These are phyloP conservation scores for Plenodomus tracheiphilus DNA, from an alignment of 2,329 filamentous ascomycete species.

Conservation along the genomic window DNA sequence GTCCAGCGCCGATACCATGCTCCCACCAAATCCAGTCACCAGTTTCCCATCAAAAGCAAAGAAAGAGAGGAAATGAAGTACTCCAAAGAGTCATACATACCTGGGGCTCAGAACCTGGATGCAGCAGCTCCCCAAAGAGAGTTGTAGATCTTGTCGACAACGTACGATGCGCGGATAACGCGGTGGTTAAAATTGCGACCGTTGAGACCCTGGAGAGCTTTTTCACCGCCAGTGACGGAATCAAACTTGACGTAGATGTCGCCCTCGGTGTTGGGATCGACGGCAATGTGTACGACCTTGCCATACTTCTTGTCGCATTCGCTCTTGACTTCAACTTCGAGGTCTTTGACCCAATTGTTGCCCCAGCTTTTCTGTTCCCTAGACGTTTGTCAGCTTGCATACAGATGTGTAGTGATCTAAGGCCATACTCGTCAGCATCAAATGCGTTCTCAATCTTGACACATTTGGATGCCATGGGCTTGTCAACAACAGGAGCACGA, in stretches of 20 bases:
- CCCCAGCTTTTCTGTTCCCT: constrained; percentile 35
- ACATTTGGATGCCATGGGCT: constrained; percentile 87
- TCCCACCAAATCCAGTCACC: too few relatives aligned
- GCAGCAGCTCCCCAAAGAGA: constrained; percentile 65
- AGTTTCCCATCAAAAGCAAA: too few relatives aligned
- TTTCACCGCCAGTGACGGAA: constrained; percentile 90
- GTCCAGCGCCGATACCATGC: too few relatives aligned
- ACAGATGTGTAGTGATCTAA: background rate
- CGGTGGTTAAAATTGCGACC: constrained; percentile 92
- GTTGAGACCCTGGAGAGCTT: constrained; percentile 96
- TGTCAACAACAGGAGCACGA: constrained; percentile 75
- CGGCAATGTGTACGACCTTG: constrained; percentile 93
- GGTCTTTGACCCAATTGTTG: constrained; percentile 77
- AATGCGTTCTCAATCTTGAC: constrained; percentile 96
- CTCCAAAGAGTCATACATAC: constrained; percentile 16
- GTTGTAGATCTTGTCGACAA: constrained; percentile 98
- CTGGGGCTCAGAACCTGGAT: constrained; percentile 26
- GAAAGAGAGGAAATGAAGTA: background rate
- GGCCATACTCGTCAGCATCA: constrained; percentile 79
- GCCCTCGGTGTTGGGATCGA: constrained; percentile 90
- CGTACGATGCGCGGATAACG: constrained; percentile 90
- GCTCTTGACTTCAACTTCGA: constrained; percentile 88
- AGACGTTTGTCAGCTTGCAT: constrained; percentile 15
- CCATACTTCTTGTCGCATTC: constrained; percentile 97
- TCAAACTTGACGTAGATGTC: constrained; percentile 99